Evolutionary conservation across 306 rosid species (phyloP), one percentile per base, ranked within the genome.

Genomic region (Glycine tomentella): DNA sequence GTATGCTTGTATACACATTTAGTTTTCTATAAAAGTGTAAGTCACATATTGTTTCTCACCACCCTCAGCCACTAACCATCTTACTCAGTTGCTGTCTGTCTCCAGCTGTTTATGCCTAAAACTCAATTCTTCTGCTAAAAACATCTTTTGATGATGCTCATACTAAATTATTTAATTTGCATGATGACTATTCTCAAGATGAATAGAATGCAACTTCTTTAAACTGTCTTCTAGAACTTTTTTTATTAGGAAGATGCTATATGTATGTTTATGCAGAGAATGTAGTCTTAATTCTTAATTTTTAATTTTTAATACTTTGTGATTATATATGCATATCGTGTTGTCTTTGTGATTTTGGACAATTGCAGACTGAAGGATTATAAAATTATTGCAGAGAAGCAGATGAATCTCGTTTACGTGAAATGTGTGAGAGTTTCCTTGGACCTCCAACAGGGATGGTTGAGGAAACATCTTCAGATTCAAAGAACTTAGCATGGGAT

Each of bases 391-490:
- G 83, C 97, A 95, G 99, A 82, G 99, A 95, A 90, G 95, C 99
- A 12, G 99, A 95, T 57, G 99, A 93, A 87, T 93, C 97, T 81
- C 97, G 99, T 3, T 78, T 95, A 62, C 88, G 99, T 44, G 99
- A 95, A 86, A 94, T 93, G 65, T 95, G 98, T 62, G 99, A 95
- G 90, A 88, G 90, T 87, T 93, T 92, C 82, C 96, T 95, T 79
- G 99, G 99, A 85, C 99, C 98, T 80, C 99, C 99, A 13, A 88
- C 94, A 16, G 99, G 99, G 86, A 95, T 95, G 98, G 90, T 85
- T 66, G 94, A 81, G 64, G 90, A 88, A 48, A 75, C 86, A 69
- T 81, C 90, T 61, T 84, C 87, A 55, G 86, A 89, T 86, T 51
- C 85, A 45, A 92, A 90, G 76, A 84, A 82, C 83, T 76, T 81